phyloP scores from a whole-genome alignment of 306 rosid genomes.

The Pyrus bretschneideri region DNA sequence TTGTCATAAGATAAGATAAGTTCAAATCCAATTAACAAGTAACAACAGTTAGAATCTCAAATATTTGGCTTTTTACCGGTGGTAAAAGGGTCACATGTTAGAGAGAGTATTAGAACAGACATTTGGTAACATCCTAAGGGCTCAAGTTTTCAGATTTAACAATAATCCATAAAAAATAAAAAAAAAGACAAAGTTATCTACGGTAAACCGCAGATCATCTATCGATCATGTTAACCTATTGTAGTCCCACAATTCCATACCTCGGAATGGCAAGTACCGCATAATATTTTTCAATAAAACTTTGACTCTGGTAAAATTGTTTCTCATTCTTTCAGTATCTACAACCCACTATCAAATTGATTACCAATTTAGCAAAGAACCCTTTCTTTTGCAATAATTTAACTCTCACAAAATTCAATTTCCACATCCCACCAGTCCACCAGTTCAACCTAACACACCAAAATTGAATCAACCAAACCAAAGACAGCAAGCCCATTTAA shows the following conservation, averaged over 20 bases:
- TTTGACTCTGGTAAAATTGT: not conserved
- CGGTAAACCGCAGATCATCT: not conserved
- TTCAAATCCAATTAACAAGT: not conserved
- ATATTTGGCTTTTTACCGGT: not conserved
- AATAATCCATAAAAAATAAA: not conserved
- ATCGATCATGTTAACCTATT: not conserved
- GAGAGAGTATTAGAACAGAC: not conserved
- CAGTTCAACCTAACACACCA: not conserved
- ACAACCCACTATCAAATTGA: not conserved
- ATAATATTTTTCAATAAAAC: not conserved
- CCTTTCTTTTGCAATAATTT: not conserved
- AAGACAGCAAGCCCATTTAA: not conserved
- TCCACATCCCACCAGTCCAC: not conserved
- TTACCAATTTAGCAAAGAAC: not conserved
- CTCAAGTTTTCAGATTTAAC: not conserved
- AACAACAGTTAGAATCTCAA: not conserved
- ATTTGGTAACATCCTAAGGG: not conserved
- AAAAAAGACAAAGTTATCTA: not conserved
- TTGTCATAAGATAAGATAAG: not conserved
- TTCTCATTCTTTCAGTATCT: not conserved
- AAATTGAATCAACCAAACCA: not conserved
- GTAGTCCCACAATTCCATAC: not conserved
- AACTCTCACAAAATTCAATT: not conserved
- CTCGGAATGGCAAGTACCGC: not conserved
- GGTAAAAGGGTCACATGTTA: not conserved